phyloP scores from a whole-genome alignment of 2,329 filamentous ascomycete species.

The Byssochlamys sp. region DNA sequence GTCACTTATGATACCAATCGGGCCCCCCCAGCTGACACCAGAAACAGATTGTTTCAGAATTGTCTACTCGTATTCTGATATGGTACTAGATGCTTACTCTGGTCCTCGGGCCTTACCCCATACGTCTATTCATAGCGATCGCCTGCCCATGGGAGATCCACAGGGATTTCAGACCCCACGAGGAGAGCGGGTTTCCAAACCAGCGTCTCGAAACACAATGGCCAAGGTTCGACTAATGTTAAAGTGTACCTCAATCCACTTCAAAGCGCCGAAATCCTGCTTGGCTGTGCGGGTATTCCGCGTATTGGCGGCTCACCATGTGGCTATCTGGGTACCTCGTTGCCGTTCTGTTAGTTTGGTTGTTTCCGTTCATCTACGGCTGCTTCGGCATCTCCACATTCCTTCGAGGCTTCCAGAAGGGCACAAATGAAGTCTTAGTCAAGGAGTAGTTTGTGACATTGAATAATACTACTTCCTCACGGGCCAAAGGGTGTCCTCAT shows the following conservation, averaged over 20 bases:
- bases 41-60: background rate
- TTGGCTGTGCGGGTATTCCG: background rate
- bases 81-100: background rate
- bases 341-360: background rate
- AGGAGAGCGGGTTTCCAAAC: background rate
- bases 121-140: background rate
- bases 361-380: background rate
- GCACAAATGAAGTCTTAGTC: background rate
- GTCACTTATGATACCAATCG: background rate
- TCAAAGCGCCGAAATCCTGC: background rate
- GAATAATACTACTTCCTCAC: background rate
- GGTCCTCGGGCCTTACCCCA: background rate
- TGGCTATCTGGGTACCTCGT: background rate
- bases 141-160: background rate
- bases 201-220: background rate
- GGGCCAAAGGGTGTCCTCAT: background rate
- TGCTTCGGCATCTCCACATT: background rate
- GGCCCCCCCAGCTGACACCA: background rate
- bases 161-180: background rate
- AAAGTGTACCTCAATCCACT: background rate
- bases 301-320: background rate
- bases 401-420: background rate
- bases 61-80: background rate
- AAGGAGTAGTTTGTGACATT: background rate
- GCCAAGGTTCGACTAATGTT: background rate